Evolutionary conservation across 306 rosid species (phyloP).

Genomic region (Cicer chorassanicum): DNA sequence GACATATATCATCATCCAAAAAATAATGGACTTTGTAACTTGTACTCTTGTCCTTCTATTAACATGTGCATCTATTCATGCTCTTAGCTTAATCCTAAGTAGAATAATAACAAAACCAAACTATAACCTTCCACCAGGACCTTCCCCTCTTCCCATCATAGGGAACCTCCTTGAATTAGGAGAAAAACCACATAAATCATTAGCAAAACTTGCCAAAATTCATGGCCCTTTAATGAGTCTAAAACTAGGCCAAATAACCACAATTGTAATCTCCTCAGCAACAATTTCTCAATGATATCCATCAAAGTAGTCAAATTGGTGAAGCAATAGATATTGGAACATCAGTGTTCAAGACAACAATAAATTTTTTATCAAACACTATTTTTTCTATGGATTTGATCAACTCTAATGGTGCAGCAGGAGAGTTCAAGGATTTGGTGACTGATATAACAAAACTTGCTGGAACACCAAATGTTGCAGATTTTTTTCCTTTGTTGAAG

Average conservation of each 20-base stretch:
- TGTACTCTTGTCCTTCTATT: background rate
- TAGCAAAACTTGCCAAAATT: slow-evolving; percentile 37
- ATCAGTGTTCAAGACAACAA: slow-evolving; percentile 37
- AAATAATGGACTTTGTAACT: background rate
- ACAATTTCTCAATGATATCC: slow-evolving; percentile 25
- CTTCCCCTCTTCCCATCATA: slow-evolving; percentile 27
- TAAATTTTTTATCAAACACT: slow-evolving; percentile 40
- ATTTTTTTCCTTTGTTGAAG: slow-evolving; percentile 34
- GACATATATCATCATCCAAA: background rate
- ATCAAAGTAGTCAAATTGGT: slow-evolving; percentile 18
- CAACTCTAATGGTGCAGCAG: slow-evolving; percentile 36
- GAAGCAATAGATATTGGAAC: slow-evolving; percentile 43
- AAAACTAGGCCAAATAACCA: slow-evolving; percentile 40
- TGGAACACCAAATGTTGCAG: slow-evolving; percentile 46
- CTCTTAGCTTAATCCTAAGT: too few species aligned
- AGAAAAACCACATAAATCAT: slow-evolving; percentile 32
- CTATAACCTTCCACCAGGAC: slow-evolving; percentile 42
- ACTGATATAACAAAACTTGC: slow-evolving; percentile 31
- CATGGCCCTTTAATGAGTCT: slow-evolving; percentile 41
- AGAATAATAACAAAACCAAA: slow-evolving; percentile 13
- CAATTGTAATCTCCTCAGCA: slow-evolving; percentile 28
- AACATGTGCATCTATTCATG: background rate
- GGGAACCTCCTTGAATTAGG: slow-evolving; percentile 44
- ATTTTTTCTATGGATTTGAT: slow-evolving; percentile 44
- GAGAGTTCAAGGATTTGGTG: slow-evolving; percentile 40